Conservation (phyloP, 2,329 filamentous ascomycete genomes). For the Verticillium tricorpus region DNA sequence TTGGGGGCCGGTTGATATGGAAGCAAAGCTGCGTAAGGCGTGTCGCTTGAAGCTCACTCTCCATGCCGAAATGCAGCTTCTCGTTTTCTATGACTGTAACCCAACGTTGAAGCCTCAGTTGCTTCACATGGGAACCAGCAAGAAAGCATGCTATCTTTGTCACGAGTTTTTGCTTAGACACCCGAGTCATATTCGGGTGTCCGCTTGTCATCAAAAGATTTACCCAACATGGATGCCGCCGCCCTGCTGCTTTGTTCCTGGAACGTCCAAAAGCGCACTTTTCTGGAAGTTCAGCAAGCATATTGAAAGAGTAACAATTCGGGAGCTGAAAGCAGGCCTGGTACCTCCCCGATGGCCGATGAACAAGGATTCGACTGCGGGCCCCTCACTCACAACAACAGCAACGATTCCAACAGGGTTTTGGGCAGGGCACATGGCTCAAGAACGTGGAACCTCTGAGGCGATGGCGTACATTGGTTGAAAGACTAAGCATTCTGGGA, state of each 20-base stretch:
- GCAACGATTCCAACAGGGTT: constrained; percentile 1
- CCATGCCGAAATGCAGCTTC: constrained; percentile 26
- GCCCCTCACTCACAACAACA: constrained; percentile 10
- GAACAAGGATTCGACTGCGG: constrained; percentile 11
- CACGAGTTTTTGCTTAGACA: constrained; percentile 19
- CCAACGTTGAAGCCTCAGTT: constrained; percentile 14
- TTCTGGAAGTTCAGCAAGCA: too few relatives aligned
- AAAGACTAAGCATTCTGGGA: too few relatives aligned
- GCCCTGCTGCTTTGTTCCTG: constrained; percentile 4
- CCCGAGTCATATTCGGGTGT: constrained; percentile 17
- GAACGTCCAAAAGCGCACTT: too few relatives aligned
- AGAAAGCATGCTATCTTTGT: constrained; percentile 28
- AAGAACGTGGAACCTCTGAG: too few relatives aligned
- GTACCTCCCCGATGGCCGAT: constrained; percentile 4
- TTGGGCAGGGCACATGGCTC: too few relatives aligned
- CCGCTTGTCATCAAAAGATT: constrained; percentile 25
- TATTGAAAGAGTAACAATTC: too few relatives aligned
- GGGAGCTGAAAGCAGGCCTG: constrained; percentile 6
- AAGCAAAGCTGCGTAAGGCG: constrained; percentile 14
- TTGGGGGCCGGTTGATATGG: constrained; percentile 9
- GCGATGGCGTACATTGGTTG: too few relatives aligned
- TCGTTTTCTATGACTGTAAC: constrained; percentile 24
- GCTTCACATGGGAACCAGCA: constrained; percentile 24
- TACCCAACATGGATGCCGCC: constrained; percentile 26
- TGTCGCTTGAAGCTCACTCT: constrained; percentile 18